Percentiles rank a stretch among this genome's conserved stretches.
phyloP scores from a whole-genome alignment of 2,329 filamentous ascomycete genomes.

The Parasarocladium wereldwijsianum region DNA sequence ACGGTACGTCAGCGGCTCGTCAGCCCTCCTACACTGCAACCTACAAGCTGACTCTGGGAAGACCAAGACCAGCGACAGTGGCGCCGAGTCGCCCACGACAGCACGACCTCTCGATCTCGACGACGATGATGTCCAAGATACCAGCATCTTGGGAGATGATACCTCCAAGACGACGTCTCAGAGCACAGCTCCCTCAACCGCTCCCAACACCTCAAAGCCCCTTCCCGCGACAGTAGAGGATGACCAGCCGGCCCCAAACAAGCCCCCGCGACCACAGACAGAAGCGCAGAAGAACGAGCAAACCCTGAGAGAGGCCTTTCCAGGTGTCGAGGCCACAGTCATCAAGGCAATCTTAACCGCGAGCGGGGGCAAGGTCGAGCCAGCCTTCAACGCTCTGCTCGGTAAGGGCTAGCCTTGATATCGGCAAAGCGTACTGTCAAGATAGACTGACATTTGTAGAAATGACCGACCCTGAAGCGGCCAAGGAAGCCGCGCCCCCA shows the following conservation, averaged over 20 bases:
- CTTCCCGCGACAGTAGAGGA: slow-evolving; percentile 2
- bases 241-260: slow-evolving; percentile 44
- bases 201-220: slow-evolving; percentile 9
- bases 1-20: slow-evolving; percentile 22
- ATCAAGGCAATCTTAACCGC: slow-evolving; percentile 80
- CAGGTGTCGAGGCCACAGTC: slow-evolving; percentile 62
- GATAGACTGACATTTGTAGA: slow-evolving; percentile 25
- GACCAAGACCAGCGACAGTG: slow-evolving; percentile 28
- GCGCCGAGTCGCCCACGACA: slow-evolving; percentile 51
- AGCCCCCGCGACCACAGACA: slow-evolving; percentile 71
- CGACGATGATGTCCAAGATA: slow-evolving; percentile 55
- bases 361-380: slow-evolving; percentile 76
- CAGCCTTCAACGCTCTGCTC: slow-evolving; percentile 87
- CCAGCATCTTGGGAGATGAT: slow-evolving; percentile 26
- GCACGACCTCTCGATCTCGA: slow-evolving; percentile 52
- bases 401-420: slow-evolving; percentile 30
- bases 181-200: slow-evolving; percentile 13
- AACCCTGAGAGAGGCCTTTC: slow-evolving; percentile 89
- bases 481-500: slow-evolving; percentile 42
- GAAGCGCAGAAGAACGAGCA: slow-evolving; percentile 74
- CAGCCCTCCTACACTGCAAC: slow-evolving; percentile 1
- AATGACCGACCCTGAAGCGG: slow-evolving; percentile 67
- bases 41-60: slow-evolving; percentile 11
- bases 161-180: slow-evolving; percentile 9
- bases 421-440: background rate